Evolutionary conservation across 345 rosid species (phyloP).

Genomic region (Bruguiera sexangula): DNA sequence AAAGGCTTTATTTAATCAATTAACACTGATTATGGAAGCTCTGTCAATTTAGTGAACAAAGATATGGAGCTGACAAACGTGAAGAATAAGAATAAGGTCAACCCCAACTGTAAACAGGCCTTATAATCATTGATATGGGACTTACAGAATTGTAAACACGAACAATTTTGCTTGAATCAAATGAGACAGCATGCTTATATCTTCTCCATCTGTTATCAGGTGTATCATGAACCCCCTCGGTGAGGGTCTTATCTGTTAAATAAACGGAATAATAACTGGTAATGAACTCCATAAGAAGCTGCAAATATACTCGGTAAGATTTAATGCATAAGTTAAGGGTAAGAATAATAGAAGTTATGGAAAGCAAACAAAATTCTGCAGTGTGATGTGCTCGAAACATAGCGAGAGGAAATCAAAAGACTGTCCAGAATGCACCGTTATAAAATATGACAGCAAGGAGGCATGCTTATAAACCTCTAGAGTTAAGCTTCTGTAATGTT

Average conservation of each 20-base stretch:
- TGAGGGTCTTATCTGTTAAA: conserved; percentile 53
- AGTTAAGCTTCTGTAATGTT: no score
- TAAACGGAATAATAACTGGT: background rate
- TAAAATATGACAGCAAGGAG: no score
- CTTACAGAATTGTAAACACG: conserved; percentile 88
- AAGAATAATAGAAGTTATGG: background rate
- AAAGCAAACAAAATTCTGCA: background rate
- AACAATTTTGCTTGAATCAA: conserved; percentile 85
- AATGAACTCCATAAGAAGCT: background rate
- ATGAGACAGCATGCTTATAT: conserved; percentile 73
- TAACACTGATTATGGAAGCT: no score
- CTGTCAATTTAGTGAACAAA: no score
- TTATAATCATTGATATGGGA: conserved; percentile 11
- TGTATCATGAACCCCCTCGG: conserved; percentile 57
- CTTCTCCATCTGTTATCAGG: conserved; percentile 84
- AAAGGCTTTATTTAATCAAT: no score
- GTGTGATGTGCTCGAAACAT: no score
- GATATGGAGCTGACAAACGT: background rate
- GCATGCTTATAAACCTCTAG: no score
- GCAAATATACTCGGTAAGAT: background rate
- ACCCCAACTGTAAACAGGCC: background rate
- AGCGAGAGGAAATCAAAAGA: no score
- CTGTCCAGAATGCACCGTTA: no score
- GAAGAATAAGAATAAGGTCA: background rate
- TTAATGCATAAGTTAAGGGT: background rate